A percentile compares a stretch with the other conserved stretches of the same genome.
Conservation (phyloP, 1,139 yeast species). For the Saccharomyces hybrid region DNA sequence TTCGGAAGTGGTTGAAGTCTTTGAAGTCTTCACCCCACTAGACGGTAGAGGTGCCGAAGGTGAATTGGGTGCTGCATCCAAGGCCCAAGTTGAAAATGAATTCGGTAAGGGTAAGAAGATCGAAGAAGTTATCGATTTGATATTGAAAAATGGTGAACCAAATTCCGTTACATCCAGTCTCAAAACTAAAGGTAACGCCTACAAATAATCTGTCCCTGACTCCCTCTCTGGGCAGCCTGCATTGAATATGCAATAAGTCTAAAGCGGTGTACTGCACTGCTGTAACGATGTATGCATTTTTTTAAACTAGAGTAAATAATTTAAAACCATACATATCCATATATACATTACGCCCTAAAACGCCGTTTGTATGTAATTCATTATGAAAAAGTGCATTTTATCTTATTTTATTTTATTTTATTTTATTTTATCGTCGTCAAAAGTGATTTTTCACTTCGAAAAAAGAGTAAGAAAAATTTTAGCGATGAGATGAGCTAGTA, state of each 20-base stretch:
- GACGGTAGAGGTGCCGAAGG: slow-evolving; percentile 65
- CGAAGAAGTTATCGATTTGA: slow-evolving; percentile 47
- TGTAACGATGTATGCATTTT: not conserved
- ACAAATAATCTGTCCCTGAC: slow-evolving; percentile 1
- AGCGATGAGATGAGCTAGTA: slow-evolving; percentile 7
- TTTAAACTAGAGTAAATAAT: not conserved
- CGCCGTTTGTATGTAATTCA: not conserved
- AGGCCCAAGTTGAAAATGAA: slow-evolving; percentile 53
- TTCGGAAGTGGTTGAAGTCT: slow-evolving; percentile 56
- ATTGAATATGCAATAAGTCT: not conserved
- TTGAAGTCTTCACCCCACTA: slow-evolving; percentile 53
- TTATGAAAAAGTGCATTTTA: not conserved
- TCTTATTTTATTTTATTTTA: too few species aligned
- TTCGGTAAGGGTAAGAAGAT: slow-evolving; percentile 45
- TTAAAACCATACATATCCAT: not conserved
- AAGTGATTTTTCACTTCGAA: not conserved
- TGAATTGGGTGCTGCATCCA: slow-evolving; percentile 64
- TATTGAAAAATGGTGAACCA: slow-evolving; percentile 47
- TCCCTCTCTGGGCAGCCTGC: not conserved
- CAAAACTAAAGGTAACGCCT: slow-evolving; percentile 2
- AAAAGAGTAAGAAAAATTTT: slow-evolving; percentile 1
- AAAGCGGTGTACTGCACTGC: not conserved
- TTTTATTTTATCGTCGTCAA: not conserved
- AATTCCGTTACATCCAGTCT: slow-evolving; percentile 5
- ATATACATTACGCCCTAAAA: not conserved